phyloP scores from a whole-genome alignment of 495 filamentous ascomycete genomes.

The Podospora pseudocomata region DNA sequence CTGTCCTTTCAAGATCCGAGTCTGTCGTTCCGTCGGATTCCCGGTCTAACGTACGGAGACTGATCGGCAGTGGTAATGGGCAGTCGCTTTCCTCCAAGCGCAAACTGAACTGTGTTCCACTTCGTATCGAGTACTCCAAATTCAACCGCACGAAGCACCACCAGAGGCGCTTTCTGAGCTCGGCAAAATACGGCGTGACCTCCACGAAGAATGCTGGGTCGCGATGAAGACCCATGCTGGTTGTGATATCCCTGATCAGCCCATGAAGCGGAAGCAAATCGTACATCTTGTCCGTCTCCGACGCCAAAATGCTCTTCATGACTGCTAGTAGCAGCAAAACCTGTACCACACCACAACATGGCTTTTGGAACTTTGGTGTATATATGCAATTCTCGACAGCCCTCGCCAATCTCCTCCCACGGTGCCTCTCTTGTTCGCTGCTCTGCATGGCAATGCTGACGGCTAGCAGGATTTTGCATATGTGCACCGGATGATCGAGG shows the following conservation, averaged over 20 bases:
- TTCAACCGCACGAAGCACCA: constrained; percentile 18
- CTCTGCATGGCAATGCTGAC: constrained; percentile 23
- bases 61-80: constrained; percentile 12
- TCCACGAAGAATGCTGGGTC: constrained; percentile 19
- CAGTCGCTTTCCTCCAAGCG: constrained; percentile 24
- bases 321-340: constrained; percentile 18
- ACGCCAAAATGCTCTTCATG: constrained; percentile 22
- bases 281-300: constrained; percentile 26
- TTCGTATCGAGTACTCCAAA: constrained; percentile 24
- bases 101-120: constrained; percentile 20
- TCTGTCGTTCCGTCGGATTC: constrained; percentile 5
- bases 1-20: neutral
- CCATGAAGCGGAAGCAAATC: constrained; percentile 21
- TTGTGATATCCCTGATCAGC: constrained; percentile 18
- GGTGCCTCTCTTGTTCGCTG: constrained; percentile 15
- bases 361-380: constrained; percentile 22
- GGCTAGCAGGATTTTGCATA: constrained; percentile 18
- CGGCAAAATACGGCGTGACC: constrained; percentile 20
- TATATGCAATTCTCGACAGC: constrained; percentile 22
- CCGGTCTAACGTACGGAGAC: constrained; percentile 7
- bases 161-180: constrained; percentile 24
- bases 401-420: constrained; percentile 16
- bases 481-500: constrained; percentile 15
- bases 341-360: constrained; percentile 25
- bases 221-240: constrained; percentile 25